Evolutionary conservation across 306 rosid genomes (phyloP).

Genomic region (Lathyrus tuberosus): DNA sequence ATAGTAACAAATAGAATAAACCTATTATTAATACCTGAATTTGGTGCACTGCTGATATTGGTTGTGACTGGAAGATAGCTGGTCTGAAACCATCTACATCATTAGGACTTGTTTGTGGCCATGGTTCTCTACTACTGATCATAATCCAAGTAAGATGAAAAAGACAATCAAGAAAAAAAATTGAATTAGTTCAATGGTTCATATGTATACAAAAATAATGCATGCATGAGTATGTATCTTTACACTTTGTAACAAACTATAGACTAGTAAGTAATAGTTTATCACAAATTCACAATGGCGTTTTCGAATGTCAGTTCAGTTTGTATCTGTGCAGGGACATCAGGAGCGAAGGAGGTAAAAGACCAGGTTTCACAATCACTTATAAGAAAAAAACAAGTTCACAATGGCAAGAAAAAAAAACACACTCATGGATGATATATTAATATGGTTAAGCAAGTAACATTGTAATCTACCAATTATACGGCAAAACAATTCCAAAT

Average conservation of each 20-base stretch:
- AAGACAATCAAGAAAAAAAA: not conserved
- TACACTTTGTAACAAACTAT: not conserved
- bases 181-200: not conserved
- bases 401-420: not conserved
- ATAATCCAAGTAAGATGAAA: conserved; percentile 22
- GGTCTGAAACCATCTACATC: conserved; percentile 55
- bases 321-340: no score
- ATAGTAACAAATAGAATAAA: not conserved
- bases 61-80: conserved; percentile 54
- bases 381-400: not conserved
- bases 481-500: conserved; percentile 5
- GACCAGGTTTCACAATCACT: no score
- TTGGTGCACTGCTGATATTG: conserved; percentile 55
- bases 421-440: not conserved
- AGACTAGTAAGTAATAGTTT: not conserved
- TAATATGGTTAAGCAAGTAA: conserved; percentile 8
- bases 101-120: conserved; percentile 56
- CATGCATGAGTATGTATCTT: not conserved
- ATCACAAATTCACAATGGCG: not conserved
- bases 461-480: not conserved
- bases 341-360: no score
- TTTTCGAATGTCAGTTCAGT: not conserved
- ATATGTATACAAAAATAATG: not conserved
- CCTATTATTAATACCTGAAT: conserved; percentile 56
- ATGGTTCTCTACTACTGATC: conserved; percentile 60